Conservation (phyloP, 2,329 filamentous ascomycete genomes). For the Neurospora crassa region DNA sequence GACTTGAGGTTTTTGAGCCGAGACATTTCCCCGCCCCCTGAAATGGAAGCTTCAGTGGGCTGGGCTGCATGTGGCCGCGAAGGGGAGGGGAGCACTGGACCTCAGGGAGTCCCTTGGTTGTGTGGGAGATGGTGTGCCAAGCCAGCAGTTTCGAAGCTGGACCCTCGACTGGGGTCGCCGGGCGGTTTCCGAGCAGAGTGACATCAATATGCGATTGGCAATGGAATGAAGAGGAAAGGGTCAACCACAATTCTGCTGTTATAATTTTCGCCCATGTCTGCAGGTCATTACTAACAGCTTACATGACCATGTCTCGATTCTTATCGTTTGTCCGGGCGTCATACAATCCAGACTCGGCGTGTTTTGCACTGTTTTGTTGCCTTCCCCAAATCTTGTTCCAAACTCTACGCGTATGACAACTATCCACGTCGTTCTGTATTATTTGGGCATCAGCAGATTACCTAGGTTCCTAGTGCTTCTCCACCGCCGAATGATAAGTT, state of each 20-base stretch:
- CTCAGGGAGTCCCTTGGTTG: background rate
- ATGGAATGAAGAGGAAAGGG: background rate
- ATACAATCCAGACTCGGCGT: background rate
- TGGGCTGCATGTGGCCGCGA: background rate
- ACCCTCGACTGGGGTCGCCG: background rate
- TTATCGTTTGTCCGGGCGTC: background rate
- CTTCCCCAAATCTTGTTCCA: background rate
- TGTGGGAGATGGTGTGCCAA: background rate
- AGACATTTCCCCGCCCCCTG: background rate
- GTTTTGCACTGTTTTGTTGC: background rate
- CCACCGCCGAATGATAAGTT: background rate
- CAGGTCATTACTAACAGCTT: background rate
- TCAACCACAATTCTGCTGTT: background rate
- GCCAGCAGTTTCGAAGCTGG: background rate
- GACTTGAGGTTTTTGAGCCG: background rate
- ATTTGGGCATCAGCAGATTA: background rate
- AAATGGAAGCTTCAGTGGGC: background rate
- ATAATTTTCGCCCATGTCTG: background rate
- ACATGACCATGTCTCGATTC: background rate
- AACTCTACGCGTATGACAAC: background rate
- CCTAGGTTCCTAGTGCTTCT: background rate
- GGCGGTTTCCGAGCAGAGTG: conserved; percentile 8
- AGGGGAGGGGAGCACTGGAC: background rate
- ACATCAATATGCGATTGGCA: conserved; percentile 11
- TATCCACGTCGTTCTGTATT: background rate